Conservation (phyloP, 176 grass and related monocot genomes). For the Musa schizocarpa region DNA sequence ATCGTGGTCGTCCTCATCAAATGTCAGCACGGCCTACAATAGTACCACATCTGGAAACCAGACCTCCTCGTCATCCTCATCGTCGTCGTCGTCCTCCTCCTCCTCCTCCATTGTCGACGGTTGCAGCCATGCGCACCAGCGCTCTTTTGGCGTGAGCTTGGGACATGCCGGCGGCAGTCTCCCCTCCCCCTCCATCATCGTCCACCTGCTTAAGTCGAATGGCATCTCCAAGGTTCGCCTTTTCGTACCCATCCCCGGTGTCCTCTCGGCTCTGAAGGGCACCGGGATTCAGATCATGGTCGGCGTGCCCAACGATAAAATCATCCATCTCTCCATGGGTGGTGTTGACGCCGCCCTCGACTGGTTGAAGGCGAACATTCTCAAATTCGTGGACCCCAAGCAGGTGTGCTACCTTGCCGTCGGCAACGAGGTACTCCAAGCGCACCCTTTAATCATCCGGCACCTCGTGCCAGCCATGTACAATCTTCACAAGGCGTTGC, state of each 20-base stretch:
- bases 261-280: slow-evolving; percentile 46
- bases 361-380: slow-evolving; percentile 45
- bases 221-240: slow-evolving; percentile 46
- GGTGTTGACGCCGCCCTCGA: slow-evolving; percentile 26
- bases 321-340: slow-evolving; percentile 40
- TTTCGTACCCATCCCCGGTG: slow-evolving; percentile 47
- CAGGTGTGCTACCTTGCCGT: slow-evolving; percentile 44
- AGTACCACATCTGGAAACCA: no score
- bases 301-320: slow-evolving; percentile 77
- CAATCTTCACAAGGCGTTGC: slow-evolving; percentile 59
- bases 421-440: slow-evolving; percentile 76
- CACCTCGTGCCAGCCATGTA: slow-evolving; percentile 58
- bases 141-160: slow-evolving; percentile 38
- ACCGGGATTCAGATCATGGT: slow-evolving; percentile 44
- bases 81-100: no score
- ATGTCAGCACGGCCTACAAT: no score
- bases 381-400: slow-evolving; percentile 31
- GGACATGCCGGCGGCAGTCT: slow-evolving; percentile 52
- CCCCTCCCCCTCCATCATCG: slow-evolving; percentile 18
- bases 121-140: no score
- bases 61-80: no score
- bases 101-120: no score
- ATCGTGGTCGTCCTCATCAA: no score
- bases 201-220: slow-evolving; percentile 39
- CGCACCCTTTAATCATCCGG: slow-evolving; percentile 45